Evolutionary conservation across 345 rosid species (phyloP).

Genomic region (Syzygium aqueum): DNA sequence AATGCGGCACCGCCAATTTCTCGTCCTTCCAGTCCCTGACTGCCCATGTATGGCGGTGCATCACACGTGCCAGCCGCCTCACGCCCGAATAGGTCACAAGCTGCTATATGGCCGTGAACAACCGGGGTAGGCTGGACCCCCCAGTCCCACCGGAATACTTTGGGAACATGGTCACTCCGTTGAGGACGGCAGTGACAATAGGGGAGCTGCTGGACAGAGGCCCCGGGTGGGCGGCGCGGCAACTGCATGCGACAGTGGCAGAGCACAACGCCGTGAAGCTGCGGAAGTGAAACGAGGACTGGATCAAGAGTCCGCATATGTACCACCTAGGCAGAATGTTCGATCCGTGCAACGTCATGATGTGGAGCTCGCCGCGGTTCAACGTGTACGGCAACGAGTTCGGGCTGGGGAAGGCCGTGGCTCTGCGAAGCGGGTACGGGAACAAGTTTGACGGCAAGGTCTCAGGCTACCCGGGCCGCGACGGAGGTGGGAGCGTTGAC

Average conservation of each 20-base stretch:
- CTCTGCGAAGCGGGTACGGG: slow-evolving; percentile 62
- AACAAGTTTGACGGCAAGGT: slow-evolving; percentile 70
- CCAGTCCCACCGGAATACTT: slow-evolving; percentile 39
- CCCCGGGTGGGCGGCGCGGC: slow-evolving; percentile 66
- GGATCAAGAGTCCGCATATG: slow-evolving; percentile 39
- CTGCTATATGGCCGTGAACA: slow-evolving; percentile 38
- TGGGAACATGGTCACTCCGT: slow-evolving; percentile 41
- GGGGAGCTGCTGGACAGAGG: slow-evolving; percentile 43
- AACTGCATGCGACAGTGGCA: slow-evolving; percentile 37
- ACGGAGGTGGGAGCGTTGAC: slow-evolving; percentile 66
- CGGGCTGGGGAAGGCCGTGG: slow-evolving; percentile 74
- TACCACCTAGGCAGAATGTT: slow-evolving; percentile 31
- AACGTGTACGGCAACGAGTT: slow-evolving; percentile 66
- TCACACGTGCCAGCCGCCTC: slow-evolving; percentile 31
- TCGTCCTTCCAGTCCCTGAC: slow-evolving; percentile 69
- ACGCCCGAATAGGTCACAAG: slow-evolving; percentile 23
- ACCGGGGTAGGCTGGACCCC: slow-evolving; percentile 50
- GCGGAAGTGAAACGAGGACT: slow-evolving; percentile 21
- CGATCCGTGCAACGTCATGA: slow-evolving; percentile 48
- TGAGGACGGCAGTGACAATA: slow-evolving; percentile 26
- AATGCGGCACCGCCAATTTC: slow-evolving; percentile 33
- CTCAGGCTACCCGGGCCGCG: slow-evolving; percentile 47
- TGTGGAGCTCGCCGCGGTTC: slow-evolving; percentile 90
- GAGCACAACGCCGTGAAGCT: slow-evolving; percentile 29
- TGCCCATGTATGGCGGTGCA: slow-evolving; percentile 56